Evolutionary conservation across 176 grass and related monocot genomes (phyloP).

Genomic region (Juncus inflexus): DNA sequence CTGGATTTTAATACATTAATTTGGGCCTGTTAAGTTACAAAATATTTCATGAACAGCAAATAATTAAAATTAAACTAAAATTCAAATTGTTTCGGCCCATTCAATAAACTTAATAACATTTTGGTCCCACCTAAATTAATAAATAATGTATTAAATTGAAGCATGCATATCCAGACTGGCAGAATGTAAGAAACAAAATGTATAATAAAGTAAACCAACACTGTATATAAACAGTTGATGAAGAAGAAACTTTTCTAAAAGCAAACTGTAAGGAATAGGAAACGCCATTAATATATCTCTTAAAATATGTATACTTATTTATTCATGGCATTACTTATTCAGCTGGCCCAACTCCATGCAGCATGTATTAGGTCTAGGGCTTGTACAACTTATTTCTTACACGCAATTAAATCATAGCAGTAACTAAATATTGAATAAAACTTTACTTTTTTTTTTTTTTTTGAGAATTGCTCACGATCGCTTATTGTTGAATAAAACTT

Average conservation of each 20-base stretch:
- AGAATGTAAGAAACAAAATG: slow-evolving; percentile 6
- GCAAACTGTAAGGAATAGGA: slow-evolving; percentile 26
- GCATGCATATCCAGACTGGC: not conserved
- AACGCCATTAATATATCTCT: slow-evolving; percentile 10
- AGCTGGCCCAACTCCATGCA: slow-evolving; percentile 7
- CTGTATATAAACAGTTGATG: slow-evolving; percentile 8
- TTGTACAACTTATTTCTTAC: not conserved
- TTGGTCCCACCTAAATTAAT: too few species aligned
- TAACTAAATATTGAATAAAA: not conserved
- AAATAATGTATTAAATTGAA: not conserved
- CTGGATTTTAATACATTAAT: too few species aligned
- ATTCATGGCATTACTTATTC: too few species aligned
- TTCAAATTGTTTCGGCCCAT: not conserved
- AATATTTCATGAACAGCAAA: too few species aligned
- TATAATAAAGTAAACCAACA: slow-evolving; percentile 11
- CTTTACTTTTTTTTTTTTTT: slow-evolving; percentile 15
- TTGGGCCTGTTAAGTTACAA: too few species aligned
- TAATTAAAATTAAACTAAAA: too few species aligned
- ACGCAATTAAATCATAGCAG: too few species aligned
- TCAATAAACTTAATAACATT: not conserved
- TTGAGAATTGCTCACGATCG: too few species aligned
- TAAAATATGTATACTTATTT: too few species aligned
- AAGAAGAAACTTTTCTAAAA: slow-evolving; percentile 7
- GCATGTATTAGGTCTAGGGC: slow-evolving; percentile 14
- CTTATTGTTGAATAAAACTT: not conserved